Conservation (phyloP, 2,329 filamentous ascomycete genomes). For the Xylariaceae sp. region DNA sequence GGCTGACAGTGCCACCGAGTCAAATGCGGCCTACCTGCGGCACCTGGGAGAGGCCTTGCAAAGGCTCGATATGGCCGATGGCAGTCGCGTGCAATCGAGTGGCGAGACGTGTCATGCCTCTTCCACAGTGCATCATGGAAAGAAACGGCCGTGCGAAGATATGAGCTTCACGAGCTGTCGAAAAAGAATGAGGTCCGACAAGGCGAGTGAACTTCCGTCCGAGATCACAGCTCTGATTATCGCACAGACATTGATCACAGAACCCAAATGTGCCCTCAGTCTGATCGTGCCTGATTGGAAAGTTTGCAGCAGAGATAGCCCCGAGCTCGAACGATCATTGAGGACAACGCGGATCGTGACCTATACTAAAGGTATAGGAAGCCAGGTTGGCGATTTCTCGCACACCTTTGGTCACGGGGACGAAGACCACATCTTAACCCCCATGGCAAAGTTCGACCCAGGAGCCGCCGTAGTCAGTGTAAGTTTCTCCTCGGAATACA, state of each 20-base stretch:
- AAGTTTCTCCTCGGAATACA: slow-evolving; percentile 14
- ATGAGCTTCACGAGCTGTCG: no score
- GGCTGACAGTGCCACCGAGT: not conserved
- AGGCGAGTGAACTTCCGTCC: not conserved
- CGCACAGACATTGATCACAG: not conserved
- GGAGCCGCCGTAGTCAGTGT: slow-evolving; percentile 11
- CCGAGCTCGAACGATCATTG: slow-evolving; percentile 1
- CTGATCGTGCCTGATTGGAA: slow-evolving; percentile 27
- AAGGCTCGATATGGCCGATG: not conserved
- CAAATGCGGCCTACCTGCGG: not conserved
- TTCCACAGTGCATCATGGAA: not conserved
- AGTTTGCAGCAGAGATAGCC: slow-evolving; percentile 12
- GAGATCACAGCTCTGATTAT: slow-evolving; percentile 14
- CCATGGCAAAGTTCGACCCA: slow-evolving; percentile 14
- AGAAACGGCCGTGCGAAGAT: not conserved
- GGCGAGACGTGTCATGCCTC: no score
- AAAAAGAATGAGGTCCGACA: no score
- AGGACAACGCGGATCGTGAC: slow-evolving; percentile 19
- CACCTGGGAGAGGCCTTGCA: not conserved
- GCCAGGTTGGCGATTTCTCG: slow-evolving; percentile 13
- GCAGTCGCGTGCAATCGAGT: not conserved
- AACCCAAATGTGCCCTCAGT: slow-evolving; percentile 20
- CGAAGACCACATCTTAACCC: slow-evolving; percentile 22
- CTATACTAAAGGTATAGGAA: slow-evolving; percentile 16
- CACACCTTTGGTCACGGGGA: slow-evolving; percentile 13